A percentile compares a stretch with the other conserved stretches of the same genome.
These are phyloP conservation scores for Lentinula edodes DNA, from an alignment of 768 basidiomycete species.

Conservation along the genomic window DNA sequence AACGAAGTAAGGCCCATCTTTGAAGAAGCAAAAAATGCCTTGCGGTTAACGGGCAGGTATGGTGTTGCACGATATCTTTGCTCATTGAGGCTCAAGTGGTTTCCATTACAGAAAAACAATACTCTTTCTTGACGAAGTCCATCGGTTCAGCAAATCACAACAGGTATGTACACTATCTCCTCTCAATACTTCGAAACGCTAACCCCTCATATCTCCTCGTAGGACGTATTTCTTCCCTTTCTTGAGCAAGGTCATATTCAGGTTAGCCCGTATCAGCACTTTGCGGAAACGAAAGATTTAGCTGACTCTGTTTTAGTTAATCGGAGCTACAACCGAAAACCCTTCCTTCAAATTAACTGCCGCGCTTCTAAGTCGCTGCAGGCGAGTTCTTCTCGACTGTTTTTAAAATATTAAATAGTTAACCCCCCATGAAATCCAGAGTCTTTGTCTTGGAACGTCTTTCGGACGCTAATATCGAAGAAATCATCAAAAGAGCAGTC, in stretches of 20 bases:
- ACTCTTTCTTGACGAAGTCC: conserved; percentile 81
- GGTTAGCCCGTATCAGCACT: conserved; percentile 23
- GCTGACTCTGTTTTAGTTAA: conserved; percentile 33
- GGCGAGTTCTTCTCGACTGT: conserved; percentile 35
- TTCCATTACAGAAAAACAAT: conserved; percentile 50
- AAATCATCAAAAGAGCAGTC: conserved; percentile 53
- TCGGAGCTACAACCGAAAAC: conserved; percentile 88
- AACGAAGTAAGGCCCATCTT: conserved; percentile 69
- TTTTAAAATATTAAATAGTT: conserved; percentile 8
- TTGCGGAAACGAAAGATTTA: not conserved
- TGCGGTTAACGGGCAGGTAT: conserved; percentile 62
- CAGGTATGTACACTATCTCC: conserved; percentile 35
- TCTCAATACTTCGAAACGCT: not conserved
- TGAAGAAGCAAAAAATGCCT: conserved; percentile 65
- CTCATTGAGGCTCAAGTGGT: conserved; percentile 7
- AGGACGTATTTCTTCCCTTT: conserved; percentile 80
- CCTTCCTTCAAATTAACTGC: conserved; percentile 79
- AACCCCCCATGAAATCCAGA: conserved; percentile 30
- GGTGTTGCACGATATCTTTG: conserved; percentile 6
- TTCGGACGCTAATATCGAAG: conserved; percentile 51
- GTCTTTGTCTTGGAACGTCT: conserved; percentile 72
- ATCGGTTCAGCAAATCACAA: conserved; percentile 69
- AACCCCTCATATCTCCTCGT: not conserved
- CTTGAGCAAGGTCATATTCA: conserved; percentile 76
- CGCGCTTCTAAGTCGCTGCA: conserved; percentile 70